Base-by-base conservation (phyloP, 106 monocot genomes). In the Apostasia ramifera region DNA sequence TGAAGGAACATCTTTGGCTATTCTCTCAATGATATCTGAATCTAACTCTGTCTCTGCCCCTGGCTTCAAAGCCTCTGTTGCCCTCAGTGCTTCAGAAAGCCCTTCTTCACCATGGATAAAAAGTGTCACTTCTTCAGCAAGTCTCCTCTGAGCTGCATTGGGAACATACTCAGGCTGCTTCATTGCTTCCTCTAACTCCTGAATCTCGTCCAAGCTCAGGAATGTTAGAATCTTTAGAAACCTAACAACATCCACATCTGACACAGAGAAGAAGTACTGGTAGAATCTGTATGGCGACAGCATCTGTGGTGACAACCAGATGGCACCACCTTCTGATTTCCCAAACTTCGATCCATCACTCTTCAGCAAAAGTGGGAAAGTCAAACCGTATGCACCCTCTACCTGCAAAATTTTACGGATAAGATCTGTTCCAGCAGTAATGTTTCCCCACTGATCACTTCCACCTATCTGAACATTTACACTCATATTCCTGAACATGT, bases 391-490 rank as follows among this genome's bases (percentile, higher is more conserved):
- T 57, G 92, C 97, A 51, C 89, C 97, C 60, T 89, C 92, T 5
- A 73, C 70, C 76, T 92, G 91, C 71, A 91, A 75, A 44, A 92
- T 83, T 73, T 89, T 97, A 26, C 97, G 75, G 57, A 97, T 89
- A 51, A 97, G 68, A 40, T 97, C 97, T 0, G 97, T 92, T 7
- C 97, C 97, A 0, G 97, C 92, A 4, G 89, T 92, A 39, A 97
- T 92, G 55, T 97, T 97, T 10, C 91, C 95, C 92, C 92, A 97
- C 67, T 97, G 97, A 73, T 97, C 97, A 57, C 92, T 92, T 1
- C 95, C 95, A 60, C 95, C 92, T 43, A 97, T 89, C 79, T 97
- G 92, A 59, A 97, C 86, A 87, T 92, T 92, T 2, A 92, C 95
- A 13, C 86, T 89, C 76, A 78, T 74, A 70, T 89, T 92, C 78